A percentile compares a stretch with the other conserved stretches of the same genome.
Evolutionary conservation across 768 basidiomycete species (phyloP).

Genomic region (Amanita rubescens): DNA sequence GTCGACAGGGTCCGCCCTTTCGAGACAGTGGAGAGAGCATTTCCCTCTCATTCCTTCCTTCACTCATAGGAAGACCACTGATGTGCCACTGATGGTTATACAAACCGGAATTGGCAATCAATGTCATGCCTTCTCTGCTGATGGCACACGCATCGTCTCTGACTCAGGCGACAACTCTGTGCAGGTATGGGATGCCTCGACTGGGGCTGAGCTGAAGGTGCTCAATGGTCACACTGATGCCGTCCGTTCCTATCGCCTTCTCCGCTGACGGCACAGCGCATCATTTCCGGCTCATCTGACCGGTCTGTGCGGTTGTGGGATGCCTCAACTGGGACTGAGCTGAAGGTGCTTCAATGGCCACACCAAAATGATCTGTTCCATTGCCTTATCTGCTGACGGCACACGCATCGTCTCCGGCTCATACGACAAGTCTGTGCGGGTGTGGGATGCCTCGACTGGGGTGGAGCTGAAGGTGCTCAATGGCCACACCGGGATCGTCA

Average conservation of each 20-base stretch:
- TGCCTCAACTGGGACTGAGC: constrained; percentile 1
- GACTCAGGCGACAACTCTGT: not conserved
- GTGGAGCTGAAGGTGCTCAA: not conserved
- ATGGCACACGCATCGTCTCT: not conserved
- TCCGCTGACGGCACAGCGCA: constrained; percentile 3
- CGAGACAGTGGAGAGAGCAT: not conserved
- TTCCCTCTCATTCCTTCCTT: not conserved
- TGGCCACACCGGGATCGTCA: too few species aligned
- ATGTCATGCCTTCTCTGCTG: not conserved
- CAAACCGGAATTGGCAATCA: not conserved
- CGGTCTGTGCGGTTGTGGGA: constrained; percentile 8
- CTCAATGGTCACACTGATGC: not conserved
- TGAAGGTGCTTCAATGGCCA: not conserved
- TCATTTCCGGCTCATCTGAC: constrained; percentile 1
- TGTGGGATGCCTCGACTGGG: constrained; percentile 6
- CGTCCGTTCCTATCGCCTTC: not conserved
- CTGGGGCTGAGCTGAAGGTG: too few species aligned
- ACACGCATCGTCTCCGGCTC: constrained; percentile 4
- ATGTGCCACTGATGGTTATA: constrained; percentile 8
- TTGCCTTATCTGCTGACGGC: too few species aligned
- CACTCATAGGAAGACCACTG: not conserved
- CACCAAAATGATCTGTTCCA: not conserved
- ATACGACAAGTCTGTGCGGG: constrained; percentile 5
- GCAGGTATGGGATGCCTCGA: not conserved
- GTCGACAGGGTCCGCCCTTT: constrained; percentile 2